Evolutionary conservation across 306 rosid species (phyloP).

Genomic region (Vicia sativa): DNA sequence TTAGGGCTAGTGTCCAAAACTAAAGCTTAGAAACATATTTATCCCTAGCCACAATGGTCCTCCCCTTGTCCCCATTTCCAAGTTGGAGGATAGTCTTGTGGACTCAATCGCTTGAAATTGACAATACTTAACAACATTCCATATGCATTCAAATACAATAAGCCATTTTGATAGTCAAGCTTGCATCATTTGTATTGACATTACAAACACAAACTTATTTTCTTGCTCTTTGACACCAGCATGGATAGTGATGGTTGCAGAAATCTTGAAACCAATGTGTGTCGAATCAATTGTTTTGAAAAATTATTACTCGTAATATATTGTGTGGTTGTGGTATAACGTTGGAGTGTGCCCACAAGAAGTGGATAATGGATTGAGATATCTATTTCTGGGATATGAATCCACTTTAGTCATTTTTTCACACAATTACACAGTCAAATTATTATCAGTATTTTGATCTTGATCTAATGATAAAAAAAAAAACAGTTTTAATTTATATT

Average conservation of each 20-base stretch:
- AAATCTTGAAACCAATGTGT: not conserved
- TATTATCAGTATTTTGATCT: too few species aligned
- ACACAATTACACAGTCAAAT: too few species aligned
- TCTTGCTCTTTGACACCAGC: not conserved
- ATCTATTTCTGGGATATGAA: too few species aligned
- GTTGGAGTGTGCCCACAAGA: not conserved
- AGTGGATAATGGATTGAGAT: not conserved
- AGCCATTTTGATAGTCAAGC: slow-evolving; percentile 14
- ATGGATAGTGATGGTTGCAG: not conserved
- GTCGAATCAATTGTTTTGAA: not conserved
- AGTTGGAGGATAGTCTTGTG: slow-evolving; percentile 27
- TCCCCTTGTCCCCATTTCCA: slow-evolving; percentile 5
- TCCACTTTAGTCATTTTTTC: too few species aligned
- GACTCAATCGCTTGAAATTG: slow-evolving; percentile 26
- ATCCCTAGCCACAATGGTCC: slow-evolving; percentile 14
- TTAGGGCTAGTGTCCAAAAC: not conserved
- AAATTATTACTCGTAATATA: not conserved
- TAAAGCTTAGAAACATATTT: slow-evolving; percentile 6
- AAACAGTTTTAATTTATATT: too few species aligned
- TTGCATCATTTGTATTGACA: not conserved
- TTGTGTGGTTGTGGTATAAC: not conserved
- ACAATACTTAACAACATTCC: slow-evolving; percentile 20
- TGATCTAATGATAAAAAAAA: too few species aligned
- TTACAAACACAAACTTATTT: not conserved
- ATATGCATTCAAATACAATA: slow-evolving; percentile 16